Conservation (phyloP, 257 asterid genomes). For the Prunella vulgaris region DNA sequence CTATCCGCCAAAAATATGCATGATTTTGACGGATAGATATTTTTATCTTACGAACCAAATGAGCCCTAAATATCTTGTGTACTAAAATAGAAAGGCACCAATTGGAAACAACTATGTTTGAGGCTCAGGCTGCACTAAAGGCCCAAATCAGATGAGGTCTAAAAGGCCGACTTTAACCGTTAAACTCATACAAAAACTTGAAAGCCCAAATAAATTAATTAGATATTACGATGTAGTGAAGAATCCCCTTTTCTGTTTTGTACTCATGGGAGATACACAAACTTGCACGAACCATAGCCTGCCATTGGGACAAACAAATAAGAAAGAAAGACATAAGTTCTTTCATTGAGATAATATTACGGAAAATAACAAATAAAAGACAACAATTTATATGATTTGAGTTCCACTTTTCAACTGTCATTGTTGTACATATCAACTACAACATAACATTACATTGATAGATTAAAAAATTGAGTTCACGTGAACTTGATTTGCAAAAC, state of each 20-base stretch:
- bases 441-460: too few species aligned
- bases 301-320: constrained; percentile 15
- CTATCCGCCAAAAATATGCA: too few species aligned
- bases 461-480: too few species aligned
- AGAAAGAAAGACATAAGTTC: not conserved
- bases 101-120: not conserved
- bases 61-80: too few species aligned
- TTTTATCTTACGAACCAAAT: too few species aligned
- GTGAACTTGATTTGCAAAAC: not conserved
- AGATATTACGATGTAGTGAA: not conserved
- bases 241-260: not conserved
- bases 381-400: too few species aligned
- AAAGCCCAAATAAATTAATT: not conserved
- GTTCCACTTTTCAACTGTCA: too few species aligned
- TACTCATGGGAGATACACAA: constrained; percentile 37
- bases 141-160: not conserved
- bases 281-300: constrained; percentile 77
- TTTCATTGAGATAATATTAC: not conserved
- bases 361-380: too few species aligned
- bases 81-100: too few species aligned
- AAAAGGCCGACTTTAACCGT: not conserved
- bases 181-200: not conserved
- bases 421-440: too few species aligned
- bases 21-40: too few species aligned
- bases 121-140: not conserved